phyloP scores from a whole-genome alignment of 2,329 filamentous ascomycete species.

The Botrytis porri region DNA sequence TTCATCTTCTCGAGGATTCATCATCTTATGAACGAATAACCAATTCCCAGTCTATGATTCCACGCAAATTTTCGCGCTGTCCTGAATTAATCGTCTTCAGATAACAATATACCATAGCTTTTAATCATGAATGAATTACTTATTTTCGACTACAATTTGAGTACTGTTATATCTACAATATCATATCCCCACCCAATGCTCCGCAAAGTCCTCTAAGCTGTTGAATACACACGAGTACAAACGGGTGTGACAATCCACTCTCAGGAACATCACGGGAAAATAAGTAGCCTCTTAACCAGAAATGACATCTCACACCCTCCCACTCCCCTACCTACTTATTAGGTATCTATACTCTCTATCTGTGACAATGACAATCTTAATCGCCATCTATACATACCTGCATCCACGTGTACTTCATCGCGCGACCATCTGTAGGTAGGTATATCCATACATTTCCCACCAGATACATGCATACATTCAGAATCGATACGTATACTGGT shows the following conservation, averaged over 20 bases:
- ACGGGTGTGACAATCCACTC: too few relatives aligned
- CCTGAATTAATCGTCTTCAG: not conserved
- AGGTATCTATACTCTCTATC: not conserved
- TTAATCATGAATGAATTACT: not conserved
- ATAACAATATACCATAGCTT: conserved; percentile 1
- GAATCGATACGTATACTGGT: too few relatives aligned
- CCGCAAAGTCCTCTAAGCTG: not conserved
- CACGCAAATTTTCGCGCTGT: not conserved
- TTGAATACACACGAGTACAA: not conserved
- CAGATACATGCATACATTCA: too few relatives aligned
- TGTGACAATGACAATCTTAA: too few relatives aligned
- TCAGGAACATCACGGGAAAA: too few relatives aligned
- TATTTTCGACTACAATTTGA: not conserved
- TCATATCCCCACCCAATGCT: not conserved
- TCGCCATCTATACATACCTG: too few relatives aligned
- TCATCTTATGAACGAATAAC: not conserved
- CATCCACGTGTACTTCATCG: too few relatives aligned
- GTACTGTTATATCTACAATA: not conserved
- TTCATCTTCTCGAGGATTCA: not conserved
- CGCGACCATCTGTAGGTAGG: too few relatives aligned
- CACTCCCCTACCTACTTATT: not conserved
- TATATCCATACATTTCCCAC: too few relatives aligned
- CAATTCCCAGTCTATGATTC: not conserved
- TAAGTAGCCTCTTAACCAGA: not conserved
- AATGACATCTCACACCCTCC: not conserved